Evolutionary conservation across 768 basidiomycete genomes (phyloP).

Genomic region (Rhizopogon vesiculosus): DNA sequence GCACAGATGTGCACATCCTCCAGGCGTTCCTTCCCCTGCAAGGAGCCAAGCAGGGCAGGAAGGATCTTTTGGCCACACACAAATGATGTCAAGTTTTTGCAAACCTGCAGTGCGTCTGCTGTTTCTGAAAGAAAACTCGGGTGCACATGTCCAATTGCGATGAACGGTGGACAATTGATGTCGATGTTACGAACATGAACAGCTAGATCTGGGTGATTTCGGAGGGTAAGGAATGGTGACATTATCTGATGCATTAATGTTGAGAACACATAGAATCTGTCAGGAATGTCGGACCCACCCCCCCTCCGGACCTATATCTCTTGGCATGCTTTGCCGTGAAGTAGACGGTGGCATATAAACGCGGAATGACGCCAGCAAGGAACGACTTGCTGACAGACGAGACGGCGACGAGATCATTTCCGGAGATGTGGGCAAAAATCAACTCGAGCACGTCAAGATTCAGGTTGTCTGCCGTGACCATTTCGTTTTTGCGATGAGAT

Average conservation of each 20-base stretch:
- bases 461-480: conserved; percentile 65
- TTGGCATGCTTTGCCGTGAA: conserved; percentile 57
- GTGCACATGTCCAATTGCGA: conserved; percentile 30
- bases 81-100: conserved; percentile 53
- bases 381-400: conserved; percentile 66
- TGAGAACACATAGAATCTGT: not conserved
- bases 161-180: conserved; percentile 41
- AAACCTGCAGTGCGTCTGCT: conserved; percentile 39
- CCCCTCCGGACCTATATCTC: conserved; percentile 32
- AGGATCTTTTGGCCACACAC: conserved; percentile 44
- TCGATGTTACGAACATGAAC: conserved; percentile 59
- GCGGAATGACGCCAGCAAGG: conserved; percentile 56
- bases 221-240: conserved; percentile 59
- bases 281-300: conserved; percentile 30
- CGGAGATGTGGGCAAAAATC: conserved; percentile 52
- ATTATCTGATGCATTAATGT: conserved; percentile 24
- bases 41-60: conserved; percentile 42
- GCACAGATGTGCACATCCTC: conserved; percentile 45
- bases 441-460: conserved; percentile 71
- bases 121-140: conserved; percentile 53
- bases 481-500: conserved; percentile 16
- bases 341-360: conserved; percentile 53
- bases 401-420: conserved; percentile 51
- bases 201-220: conserved; percentile 47
- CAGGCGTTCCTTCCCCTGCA: conserved; percentile 43